Conservation (phyloP, 192 early-diverging fungal genomes). For the Globomyces pollinis-pini region DNA sequence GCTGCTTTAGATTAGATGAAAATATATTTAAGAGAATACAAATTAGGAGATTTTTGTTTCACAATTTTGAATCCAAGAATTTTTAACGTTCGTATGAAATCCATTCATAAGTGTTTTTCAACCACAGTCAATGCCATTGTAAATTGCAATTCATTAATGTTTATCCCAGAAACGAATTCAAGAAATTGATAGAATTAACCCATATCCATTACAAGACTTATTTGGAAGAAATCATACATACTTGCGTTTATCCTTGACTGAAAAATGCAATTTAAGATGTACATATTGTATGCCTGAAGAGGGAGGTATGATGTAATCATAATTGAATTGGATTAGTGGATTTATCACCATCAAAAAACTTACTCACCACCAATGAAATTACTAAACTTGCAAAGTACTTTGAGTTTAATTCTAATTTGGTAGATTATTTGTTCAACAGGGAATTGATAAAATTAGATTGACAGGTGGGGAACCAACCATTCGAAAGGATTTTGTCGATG, state of each 20-base stretch:
- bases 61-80: too few relatives aligned
- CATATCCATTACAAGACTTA: conserved; percentile 51
- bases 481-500: conserved; percentile 77
- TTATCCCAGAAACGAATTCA: neutral
- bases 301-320: too few relatives aligned
- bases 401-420: conserved; percentile 66
- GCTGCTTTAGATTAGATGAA: conserved; percentile 12
- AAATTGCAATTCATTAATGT: neutral
- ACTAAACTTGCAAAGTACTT: too few relatives aligned
- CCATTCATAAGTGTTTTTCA: neutral
- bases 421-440: conserved; percentile 75
- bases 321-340: too few relatives aligned
- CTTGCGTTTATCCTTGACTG: conserved; percentile 88
- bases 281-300: conserved; percentile 97
- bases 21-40: neutral
- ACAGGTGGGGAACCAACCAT: conserved; percentile 97
- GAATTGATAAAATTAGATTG: conserved; percentile 88
- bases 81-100: neutral
- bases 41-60: neutral
- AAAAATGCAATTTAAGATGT: conserved; percentile 92
- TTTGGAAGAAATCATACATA: conserved; percentile 89
- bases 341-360: conserved; percentile 48
- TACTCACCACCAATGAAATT: conserved; percentile 82
- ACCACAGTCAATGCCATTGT: neutral
- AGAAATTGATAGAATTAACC: neutral